Evolutionary conservation across 2,329 filamentous ascomycete genomes (phyloP).

Genomic region (Penicillium paneum): DNA sequence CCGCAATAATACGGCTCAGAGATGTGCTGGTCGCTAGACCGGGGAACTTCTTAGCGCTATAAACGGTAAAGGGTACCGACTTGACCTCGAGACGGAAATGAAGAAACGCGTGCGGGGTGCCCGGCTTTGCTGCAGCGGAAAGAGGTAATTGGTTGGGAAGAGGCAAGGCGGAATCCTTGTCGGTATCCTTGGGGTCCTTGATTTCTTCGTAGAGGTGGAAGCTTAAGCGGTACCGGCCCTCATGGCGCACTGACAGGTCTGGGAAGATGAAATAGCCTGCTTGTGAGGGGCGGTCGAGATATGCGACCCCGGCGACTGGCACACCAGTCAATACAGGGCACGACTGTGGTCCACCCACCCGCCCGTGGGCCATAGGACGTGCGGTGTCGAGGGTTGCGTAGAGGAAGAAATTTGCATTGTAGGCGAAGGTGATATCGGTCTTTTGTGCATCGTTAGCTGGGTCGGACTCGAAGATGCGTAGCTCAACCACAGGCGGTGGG

Average conservation of each 20-base stretch:
- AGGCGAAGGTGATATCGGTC: constrained; percentile 77
- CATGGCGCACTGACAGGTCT: constrained; percentile 90
- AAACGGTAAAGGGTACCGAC: constrained; percentile 82
- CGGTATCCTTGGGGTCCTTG: constrained; percentile 77
- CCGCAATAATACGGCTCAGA: constrained; percentile 84
- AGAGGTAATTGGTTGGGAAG: constrained; percentile 34
- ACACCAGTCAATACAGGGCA: constrained; percentile 88
- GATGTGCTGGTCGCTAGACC: constrained; percentile 85
- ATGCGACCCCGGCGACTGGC: constrained; percentile 92
- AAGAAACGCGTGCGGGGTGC: constrained; percentile 57
- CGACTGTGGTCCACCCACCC: constrained; percentile 65
- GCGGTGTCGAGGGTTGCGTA: constrained; percentile 88
- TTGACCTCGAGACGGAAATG: constrained; percentile 88
- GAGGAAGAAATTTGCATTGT: constrained; percentile 97
- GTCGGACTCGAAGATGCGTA: constrained; percentile 73
- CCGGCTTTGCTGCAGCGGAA: constrained; percentile 37
- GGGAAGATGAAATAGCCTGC: constrained; percentile 97
- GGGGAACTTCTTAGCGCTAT: constrained; percentile 97
- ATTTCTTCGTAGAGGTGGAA: constrained; percentile 94
- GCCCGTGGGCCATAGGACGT: constrained; percentile 75
- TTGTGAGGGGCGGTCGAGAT: constrained; percentile 77
- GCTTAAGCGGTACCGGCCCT: constrained; percentile 84
- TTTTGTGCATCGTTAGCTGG: constrained; percentile 54
- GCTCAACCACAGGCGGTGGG: constrained; percentile 88
- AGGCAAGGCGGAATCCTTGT: constrained; percentile 49